Conservation (phyloP, 495 filamentous ascomycete species). For the Penicillium subrubescens region DNA sequence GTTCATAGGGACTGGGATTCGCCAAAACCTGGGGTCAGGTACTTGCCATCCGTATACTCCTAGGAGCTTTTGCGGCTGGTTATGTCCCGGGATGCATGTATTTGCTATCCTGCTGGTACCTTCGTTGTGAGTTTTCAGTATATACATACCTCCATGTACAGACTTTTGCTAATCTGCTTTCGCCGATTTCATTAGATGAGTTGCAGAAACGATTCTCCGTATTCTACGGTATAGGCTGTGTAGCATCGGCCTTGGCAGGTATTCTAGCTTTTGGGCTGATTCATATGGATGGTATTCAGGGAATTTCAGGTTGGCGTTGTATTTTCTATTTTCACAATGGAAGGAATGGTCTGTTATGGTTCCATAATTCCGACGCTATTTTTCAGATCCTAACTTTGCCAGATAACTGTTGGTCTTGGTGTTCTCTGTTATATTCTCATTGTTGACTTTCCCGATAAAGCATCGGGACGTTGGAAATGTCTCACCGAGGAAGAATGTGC, state of each 20-base stretch:
- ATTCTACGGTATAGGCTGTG: slow-evolving; percentile 57
- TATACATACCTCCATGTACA: background rate
- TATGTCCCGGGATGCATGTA: slow-evolving; percentile 21
- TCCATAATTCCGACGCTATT: too few relatives aligned
- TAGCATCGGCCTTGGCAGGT: slow-evolving; percentile 55
- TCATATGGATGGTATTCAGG: slow-evolving; percentile 45
- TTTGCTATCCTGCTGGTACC: slow-evolving; percentile 17
- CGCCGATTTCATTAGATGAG: slow-evolving; percentile 8
- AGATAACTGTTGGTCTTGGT: slow-evolving; percentile 35
- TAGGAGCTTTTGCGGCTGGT: slow-evolving; percentile 60
- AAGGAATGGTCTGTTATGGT: slow-evolving; percentile 7
- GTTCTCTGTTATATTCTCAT: slow-evolving; percentile 45
- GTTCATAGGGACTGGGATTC: slow-evolving; percentile 39
- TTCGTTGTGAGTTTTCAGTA: slow-evolving; percentile 10
- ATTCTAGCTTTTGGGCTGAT: slow-evolving; percentile 60
- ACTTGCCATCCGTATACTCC: slow-evolving; percentile 51
- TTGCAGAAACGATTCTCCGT: slow-evolving; percentile 58
- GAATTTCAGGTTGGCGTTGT: slow-evolving; percentile 55
- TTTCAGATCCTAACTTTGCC: background rate
- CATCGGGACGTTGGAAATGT: slow-evolving; percentile 47
- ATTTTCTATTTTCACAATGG: slow-evolving; percentile 47
- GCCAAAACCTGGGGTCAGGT: slow-evolving; percentile 46
- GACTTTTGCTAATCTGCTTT: background rate
- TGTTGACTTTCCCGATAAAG: slow-evolving; percentile 54
- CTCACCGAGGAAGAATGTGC: slow-evolving; percentile 42